Evolutionary conservation across 108 stramenopile genomes (phyloP), one percentile per base, ranked within the genome.

Genomic region (Nitzschia sp.): DNA sequence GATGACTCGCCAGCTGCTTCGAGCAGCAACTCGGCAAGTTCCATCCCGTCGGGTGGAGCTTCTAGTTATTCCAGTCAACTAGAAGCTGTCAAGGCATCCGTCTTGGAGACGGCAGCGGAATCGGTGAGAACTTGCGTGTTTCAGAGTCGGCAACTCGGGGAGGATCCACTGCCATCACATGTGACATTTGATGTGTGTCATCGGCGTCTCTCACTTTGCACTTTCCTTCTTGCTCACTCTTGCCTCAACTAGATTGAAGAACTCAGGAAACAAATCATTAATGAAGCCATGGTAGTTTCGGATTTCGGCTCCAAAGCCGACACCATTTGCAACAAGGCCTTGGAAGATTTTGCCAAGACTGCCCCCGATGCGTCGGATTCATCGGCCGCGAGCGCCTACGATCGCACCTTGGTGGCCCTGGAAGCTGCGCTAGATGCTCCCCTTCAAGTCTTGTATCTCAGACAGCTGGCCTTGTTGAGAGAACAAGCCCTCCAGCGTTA

Each of bases 361-460:
- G 96, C 96, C 3, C 93, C 97, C 9, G 87, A 91, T 63, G 75
- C 90, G 1, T 74, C 82, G 30, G 85, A 88, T 54, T 81, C 88
- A 42, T 62, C 74, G 8, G 67, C 85, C 46, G 87, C 95, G 9
- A 57, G 82, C 6, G 70, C 84, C 57, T 97, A 96, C 71, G 97
- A 96, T 66, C 76, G 81, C 9, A 96, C 93, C 73, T 81, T 97
- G 33, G 78, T 84, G 53, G 91, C 95, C 68, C 80, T 98, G 18
- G 97, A 97, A 76, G 66, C 80, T 15, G 85, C 85, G 38, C 59
- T 98, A 27, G 96, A 98, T 75, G 84, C 91, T 28, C 95, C 94
- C 4, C 82, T 98, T 27, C 94, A 97, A 71, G 86, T 97, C 2
- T 76, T 98, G 30, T 98, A 96, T 80, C 70, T 95, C 46, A 78